phyloP scores from a whole-genome alignment of 179 eudicot genomes.

The Heliamphora pulchella region DNA sequence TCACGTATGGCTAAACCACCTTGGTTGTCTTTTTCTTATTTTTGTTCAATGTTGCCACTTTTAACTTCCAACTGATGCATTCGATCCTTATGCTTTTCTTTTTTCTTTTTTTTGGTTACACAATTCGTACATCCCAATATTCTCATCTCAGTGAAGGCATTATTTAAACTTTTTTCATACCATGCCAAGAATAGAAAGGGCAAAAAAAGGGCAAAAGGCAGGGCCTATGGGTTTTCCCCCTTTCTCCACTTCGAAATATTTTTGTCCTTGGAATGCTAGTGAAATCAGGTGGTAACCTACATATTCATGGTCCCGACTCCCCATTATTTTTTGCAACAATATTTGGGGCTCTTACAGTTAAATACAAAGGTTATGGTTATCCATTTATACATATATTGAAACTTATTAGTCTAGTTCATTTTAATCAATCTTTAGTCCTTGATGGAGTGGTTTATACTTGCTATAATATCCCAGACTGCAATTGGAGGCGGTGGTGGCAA shows the following conservation, averaged over 20 bases:
- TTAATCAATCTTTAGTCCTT: background rate
- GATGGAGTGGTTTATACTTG: background rate
- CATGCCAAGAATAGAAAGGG: background rate
- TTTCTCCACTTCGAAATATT: background rate
- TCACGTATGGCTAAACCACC: background rate
- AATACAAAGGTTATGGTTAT: background rate
- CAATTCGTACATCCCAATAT: background rate
- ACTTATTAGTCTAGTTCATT: background rate
- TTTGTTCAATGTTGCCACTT: background rate
- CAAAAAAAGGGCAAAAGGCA: background rate
- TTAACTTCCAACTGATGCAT: background rate
- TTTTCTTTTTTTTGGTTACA: background rate
- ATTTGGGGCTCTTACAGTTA: background rate
- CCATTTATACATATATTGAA: background rate
- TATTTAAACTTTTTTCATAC: background rate
- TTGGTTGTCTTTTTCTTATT: background rate
- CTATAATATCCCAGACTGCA: constrained; percentile 37
- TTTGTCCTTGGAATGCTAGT: background rate
- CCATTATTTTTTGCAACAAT: background rate
- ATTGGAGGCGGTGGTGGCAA: constrained; percentile 89
- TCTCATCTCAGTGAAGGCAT: background rate
- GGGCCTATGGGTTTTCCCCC: background rate
- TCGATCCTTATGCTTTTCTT: background rate
- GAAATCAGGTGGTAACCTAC: background rate
- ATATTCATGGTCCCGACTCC: background rate